These are phyloP conservation scores for Chaetomium strumarium DNA, from an alignment of 2,329 filamentous ascomycete genomes.

Conservation along the genomic window DNA sequence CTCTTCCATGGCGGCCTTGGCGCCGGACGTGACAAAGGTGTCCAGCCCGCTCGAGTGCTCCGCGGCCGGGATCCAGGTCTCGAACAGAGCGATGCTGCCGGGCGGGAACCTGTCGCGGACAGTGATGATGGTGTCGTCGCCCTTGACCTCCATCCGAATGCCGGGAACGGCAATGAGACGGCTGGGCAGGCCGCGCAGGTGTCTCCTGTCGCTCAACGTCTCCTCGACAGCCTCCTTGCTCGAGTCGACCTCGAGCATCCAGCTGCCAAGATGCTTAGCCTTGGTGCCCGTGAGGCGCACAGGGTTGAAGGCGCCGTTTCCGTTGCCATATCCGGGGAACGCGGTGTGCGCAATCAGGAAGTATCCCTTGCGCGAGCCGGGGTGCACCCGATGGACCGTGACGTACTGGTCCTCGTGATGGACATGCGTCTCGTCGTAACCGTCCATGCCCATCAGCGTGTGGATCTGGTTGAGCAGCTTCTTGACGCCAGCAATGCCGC, in stretches of 20 bases:
- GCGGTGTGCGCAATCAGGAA: constrained; percentile 96
- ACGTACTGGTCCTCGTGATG: constrained; percentile 96
- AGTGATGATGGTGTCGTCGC: constrained; percentile 70
- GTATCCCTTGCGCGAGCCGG: constrained; percentile 84
- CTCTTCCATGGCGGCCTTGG: constrained; percentile 68
- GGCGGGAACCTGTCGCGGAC: constrained; percentile 82
- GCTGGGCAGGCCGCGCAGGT: constrained; percentile 77
- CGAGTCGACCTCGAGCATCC: constrained; percentile 86
- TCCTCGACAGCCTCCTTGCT: constrained; percentile 61
- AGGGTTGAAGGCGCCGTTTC: constrained; percentile 72
- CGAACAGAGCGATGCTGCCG: constrained; percentile 89
- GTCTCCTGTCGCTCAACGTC: constrained; percentile 61
- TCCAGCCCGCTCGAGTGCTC: constrained; percentile 82
- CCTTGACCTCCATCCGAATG: constrained; percentile 65
- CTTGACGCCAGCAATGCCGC: constrained; percentile 85
- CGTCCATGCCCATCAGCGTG: constrained; percentile 89
- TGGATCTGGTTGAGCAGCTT: constrained; percentile 93
- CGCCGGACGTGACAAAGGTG: constrained; percentile 77
- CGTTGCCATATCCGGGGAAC: constrained; percentile 82
- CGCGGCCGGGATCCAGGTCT: constrained; percentile 88
- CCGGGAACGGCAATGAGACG: constrained; percentile 68
- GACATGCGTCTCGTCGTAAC: constrained; percentile 91
- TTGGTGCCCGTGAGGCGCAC: constrained; percentile 79
- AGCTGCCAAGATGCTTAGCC: constrained; percentile 80
- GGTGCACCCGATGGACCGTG: constrained; percentile 92